Conservation (phyloP, 2,329 filamentous ascomycete species). For the Ceratocystis harringtonii region DNA sequence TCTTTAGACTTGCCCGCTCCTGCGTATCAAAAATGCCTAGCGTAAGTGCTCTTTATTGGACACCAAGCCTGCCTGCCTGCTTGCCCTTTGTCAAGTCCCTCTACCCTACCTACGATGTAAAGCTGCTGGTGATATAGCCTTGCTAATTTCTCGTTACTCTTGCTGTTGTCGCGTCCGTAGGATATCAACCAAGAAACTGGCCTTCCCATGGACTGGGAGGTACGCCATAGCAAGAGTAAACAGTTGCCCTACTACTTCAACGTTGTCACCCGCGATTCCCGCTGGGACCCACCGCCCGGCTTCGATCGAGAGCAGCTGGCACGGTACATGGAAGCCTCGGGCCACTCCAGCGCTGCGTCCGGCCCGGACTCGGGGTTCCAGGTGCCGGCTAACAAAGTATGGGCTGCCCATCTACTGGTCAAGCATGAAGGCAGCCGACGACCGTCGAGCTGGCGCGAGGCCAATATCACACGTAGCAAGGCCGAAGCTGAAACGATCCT, state of each 20-base stretch:
- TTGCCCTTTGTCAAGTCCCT: not conserved
- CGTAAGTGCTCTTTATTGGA: not conserved
- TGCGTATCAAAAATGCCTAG: not conserved
- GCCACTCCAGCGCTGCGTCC: slow-evolving; percentile 41
- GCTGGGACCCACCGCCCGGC: slow-evolving; percentile 82
- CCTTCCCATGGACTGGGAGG: slow-evolving; percentile 79
- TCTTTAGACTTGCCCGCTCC: too few species aligned
- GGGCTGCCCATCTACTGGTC: slow-evolving; percentile 79
- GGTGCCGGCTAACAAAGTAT: slow-evolving; percentile 64
- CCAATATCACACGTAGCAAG: slow-evolving; percentile 74
- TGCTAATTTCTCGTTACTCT: too few species aligned
- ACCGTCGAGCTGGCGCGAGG: slow-evolving; percentile 83
- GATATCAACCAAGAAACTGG: slow-evolving; percentile 43
- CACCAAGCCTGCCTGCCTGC: not conserved
- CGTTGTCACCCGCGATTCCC: slow-evolving; percentile 65
- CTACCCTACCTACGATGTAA: not conserved
- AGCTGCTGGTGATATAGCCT: not conserved
- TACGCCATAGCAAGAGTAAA: slow-evolving; percentile 95
- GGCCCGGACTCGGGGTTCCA: slow-evolving; percentile 18
- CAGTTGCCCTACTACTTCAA: slow-evolving; percentile 99
- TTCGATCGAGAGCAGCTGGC: slow-evolving; percentile 90
- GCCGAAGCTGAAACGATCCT: slow-evolving; percentile 74
- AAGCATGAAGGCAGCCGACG: slow-evolving; percentile 84
- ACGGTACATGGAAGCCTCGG: slow-evolving; percentile 79
- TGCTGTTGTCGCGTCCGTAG: not conserved